A percentile compares a stretch with the other conserved stretches of the same genome.
Evolutionary conservation across 495 filamentous ascomycete genomes (phyloP).

Genomic region (Xylaria bambusicola): DNA sequence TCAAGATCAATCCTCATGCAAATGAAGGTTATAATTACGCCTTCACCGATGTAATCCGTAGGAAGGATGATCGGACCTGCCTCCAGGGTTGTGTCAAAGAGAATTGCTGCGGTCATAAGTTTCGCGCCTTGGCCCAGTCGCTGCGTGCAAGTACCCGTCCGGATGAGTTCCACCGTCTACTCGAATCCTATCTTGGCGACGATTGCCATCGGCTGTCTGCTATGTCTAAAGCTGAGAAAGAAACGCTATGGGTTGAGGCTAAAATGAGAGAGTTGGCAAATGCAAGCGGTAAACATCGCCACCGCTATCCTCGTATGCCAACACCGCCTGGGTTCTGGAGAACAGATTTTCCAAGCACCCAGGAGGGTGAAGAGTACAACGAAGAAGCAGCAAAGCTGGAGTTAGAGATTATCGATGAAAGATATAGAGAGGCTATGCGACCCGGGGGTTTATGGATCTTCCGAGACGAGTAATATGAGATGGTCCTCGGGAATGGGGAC

Average conservation of each 20-base stretch:
- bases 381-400: slow-evolving; percentile 61
- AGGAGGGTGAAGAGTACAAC: slow-evolving; percentile 66
- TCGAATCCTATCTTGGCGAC: slow-evolving; percentile 70
- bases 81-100: slow-evolving; percentile 76
- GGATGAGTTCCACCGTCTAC: slow-evolving; percentile 52
- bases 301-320: slow-evolving; percentile 65
- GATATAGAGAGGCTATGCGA: slow-evolving; percentile 80
- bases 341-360: slow-evolving; percentile 81
- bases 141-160: slow-evolving; percentile 36
- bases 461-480: slow-evolving; percentile 64
- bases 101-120: slow-evolving; percentile 74
- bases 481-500: background rate
- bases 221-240: slow-evolving; percentile 54
- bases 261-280: slow-evolving; percentile 68
- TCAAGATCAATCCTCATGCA: slow-evolving; percentile 76
- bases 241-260: slow-evolving; percentile 65
- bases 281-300: slow-evolving; percentile 71
- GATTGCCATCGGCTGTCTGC: slow-evolving; percentile 46
- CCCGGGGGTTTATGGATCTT: slow-evolving; percentile 74
- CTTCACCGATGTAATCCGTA: slow-evolving; percentile 74
- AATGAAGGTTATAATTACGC: slow-evolving; percentile 76
- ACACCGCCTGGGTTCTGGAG: slow-evolving; percentile 91
- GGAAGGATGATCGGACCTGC: slow-evolving; percentile 69
- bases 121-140: slow-evolving; percentile 63
- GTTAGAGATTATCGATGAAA: slow-evolving; percentile 65